These are phyloP conservation scores for Termitomyces sp. DNA, from an alignment of 768 basidiomycete species.

Conservation along the genomic window DNA sequence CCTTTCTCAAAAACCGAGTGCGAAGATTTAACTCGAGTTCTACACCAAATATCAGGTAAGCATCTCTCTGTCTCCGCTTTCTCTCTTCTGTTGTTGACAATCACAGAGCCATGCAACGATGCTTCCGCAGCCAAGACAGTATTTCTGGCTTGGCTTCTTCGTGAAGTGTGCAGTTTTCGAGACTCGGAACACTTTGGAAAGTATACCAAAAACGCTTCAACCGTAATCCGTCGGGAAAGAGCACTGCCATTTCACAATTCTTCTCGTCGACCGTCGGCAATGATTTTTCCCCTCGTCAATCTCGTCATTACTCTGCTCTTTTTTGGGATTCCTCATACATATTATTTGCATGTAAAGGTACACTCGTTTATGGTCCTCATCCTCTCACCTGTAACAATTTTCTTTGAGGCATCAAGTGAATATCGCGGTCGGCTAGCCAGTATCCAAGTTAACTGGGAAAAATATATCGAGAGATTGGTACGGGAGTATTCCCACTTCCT, in stretches of 20 bases:
- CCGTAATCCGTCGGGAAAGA: constrained; percentile 15
- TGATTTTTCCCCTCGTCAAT: constrained; percentile 24
- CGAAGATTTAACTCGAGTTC: constrained; percentile 38
- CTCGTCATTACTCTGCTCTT: constrained; percentile 37
- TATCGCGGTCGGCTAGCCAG: constrained; percentile 43
- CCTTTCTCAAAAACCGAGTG: constrained; percentile 53
- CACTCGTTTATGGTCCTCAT: no score
- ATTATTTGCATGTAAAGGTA: constrained; percentile 42
- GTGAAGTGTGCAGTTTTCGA: constrained; percentile 45
- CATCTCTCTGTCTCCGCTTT: neutral
- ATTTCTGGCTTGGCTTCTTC: constrained; percentile 45
- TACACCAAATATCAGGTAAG: constrained; percentile 30
- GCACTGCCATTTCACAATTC: constrained; percentile 8
- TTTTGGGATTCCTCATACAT: constrained; percentile 49
- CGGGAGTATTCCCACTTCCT: constrained; percentile 53
- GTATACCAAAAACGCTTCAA: constrained; percentile 28
- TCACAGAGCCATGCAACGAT: constrained; percentile 25
- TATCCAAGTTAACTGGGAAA: constrained; percentile 44
- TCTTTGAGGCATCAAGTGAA: constrained; percentile 31
- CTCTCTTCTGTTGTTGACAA: neutral
- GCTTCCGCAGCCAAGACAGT: constrained; percentile 34
- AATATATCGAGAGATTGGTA: constrained; percentile 43
- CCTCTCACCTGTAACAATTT: neutral
- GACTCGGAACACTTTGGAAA: constrained; percentile 39
- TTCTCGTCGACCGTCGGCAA: constrained; percentile 14